A percentile compares a stretch with the other conserved stretches of the same genome.
These are phyloP conservation scores for Pogostemon cablin DNA, from an alignment of 257 asterid species.

Conservation along the genomic window DNA sequence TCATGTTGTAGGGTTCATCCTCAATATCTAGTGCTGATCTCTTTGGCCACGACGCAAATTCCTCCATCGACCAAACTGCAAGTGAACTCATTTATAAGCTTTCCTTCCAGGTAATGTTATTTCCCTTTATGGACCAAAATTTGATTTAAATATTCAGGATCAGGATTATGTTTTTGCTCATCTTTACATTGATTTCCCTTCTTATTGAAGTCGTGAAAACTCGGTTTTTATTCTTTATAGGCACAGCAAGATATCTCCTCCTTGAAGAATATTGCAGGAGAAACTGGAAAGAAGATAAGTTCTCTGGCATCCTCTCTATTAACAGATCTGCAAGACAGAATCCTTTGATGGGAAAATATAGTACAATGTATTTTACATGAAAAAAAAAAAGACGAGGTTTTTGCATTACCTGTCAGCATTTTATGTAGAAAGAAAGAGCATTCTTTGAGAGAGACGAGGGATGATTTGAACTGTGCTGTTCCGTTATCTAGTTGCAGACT, in stretches of 20 bases:
- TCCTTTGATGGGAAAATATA: conserved; percentile 50
- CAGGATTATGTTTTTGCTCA: not conserved
- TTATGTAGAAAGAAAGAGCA: conserved; percentile 29
- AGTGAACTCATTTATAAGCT: conserved; percentile 83
- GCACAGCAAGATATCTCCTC: conserved; percentile 97
- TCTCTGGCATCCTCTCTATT: conserved; percentile 73
- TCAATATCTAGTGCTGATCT: conserved; percentile 97
- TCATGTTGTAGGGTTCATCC: conserved; percentile 68
- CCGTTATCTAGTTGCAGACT: conserved; percentile 18
- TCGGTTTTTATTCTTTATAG: conserved; percentile 39
- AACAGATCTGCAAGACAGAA: conserved; percentile 92
- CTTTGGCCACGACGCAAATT: conserved; percentile 55
- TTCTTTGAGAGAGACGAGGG: conserved; percentile 13
- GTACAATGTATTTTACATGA: conserved; percentile 31
- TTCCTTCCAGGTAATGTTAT: conserved; percentile 80
- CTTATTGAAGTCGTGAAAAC: not conserved
- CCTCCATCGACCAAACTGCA: conserved; percentile 62
- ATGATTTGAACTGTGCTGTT: conserved; percentile 26
- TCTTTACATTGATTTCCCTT: not conserved
- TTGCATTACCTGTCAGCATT: conserved; percentile 32
- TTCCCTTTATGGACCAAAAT: not conserved
- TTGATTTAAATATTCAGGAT: not conserved
- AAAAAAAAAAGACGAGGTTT: conserved; percentile 34
- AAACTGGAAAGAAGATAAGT: conserved; percentile 88
- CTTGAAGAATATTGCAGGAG: conserved; percentile 90